These are phyloP conservation scores for Flaveria floridana DNA, from an alignment of 140 eudicot genomes.

Conservation along the genomic window DNA sequence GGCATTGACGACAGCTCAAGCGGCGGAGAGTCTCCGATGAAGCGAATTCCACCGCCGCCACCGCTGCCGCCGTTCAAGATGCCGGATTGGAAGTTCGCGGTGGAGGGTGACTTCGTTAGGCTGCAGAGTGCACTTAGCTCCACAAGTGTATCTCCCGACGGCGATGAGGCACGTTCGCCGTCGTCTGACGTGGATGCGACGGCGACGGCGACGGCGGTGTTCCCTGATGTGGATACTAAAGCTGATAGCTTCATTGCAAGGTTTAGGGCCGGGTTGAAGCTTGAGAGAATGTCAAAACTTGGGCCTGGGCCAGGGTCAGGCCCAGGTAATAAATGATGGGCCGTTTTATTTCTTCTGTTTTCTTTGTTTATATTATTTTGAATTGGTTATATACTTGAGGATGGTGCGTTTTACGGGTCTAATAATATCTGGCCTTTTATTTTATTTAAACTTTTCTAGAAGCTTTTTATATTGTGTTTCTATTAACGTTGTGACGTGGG, in stretches of 20 bases:
- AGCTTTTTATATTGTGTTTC: neutral
- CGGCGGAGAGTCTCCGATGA: conserved; percentile 46
- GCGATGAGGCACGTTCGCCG: conserved; percentile 53
- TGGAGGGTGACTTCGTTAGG: conserved; percentile 44
- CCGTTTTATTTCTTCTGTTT: neutral
- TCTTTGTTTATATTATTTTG: conserved; percentile 15
- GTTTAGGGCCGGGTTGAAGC: conserved; percentile 52
- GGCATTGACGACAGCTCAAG: conserved; percentile 45
- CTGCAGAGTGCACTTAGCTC: conserved; percentile 58
- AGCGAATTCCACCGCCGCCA: conserved; percentile 41
- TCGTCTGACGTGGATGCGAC: conserved; percentile 33
- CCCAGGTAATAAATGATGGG: conserved; percentile 31
- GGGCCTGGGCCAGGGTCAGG: conserved; percentile 47
- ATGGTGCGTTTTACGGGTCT: conserved; percentile 16
- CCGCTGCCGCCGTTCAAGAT: conserved; percentile 45
- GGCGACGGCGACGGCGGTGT: conserved; percentile 42
- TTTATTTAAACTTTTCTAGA: neutral
- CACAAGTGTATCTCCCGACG: conserved; percentile 57
- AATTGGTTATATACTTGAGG: neutral
- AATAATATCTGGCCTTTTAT: conserved; percentile 7
- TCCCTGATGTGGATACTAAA: conserved; percentile 78
- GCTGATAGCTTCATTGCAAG: conserved; percentile 74
- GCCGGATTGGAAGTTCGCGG: conserved; percentile 45
- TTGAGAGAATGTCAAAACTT: conserved; percentile 57
- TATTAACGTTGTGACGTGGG: conserved; percentile 21